Evolutionary conservation across 495 filamentous ascomycete genomes (phyloP).

Genomic region (Podospora anserina): DNA sequence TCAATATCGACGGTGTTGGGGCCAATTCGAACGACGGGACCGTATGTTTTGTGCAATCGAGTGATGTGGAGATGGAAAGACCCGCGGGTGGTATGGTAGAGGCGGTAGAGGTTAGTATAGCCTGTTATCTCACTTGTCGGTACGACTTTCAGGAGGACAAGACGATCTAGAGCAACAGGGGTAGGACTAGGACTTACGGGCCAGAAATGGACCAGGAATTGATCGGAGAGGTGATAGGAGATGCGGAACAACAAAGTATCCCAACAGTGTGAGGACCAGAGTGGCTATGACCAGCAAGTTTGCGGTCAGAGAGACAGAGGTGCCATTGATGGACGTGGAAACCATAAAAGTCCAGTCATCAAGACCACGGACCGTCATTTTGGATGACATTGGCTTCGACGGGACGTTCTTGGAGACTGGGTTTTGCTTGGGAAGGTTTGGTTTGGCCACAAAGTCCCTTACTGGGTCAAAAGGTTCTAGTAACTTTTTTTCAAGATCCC

Average conservation of each 20-base stretch:
- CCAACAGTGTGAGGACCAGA: background rate
- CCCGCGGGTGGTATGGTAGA: conserved; percentile 19
- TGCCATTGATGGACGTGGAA: background rate
- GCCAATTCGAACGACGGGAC: conserved; percentile 37
- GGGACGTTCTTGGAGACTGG: background rate
- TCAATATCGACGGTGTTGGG: conserved; percentile 42
- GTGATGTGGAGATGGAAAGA: conserved; percentile 19
- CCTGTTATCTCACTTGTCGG: conserved; percentile 4
- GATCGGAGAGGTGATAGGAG: background rate
- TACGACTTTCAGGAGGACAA: background rate
- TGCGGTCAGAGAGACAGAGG: background rate
- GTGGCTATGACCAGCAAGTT: background rate
- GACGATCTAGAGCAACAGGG: background rate
- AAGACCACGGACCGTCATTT: background rate
- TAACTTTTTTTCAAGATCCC: background rate
- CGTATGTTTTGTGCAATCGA: conserved; percentile 39
- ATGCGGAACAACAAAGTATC: background rate
- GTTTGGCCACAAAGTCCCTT: background rate
- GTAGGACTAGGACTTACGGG: background rate
- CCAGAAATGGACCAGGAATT: background rate
- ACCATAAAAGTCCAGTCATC: background rate
- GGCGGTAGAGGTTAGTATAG: conserved; percentile 29
- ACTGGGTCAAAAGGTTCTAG: too few species aligned
- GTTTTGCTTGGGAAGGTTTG: background rate
- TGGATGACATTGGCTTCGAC: background rate